Percentiles rank a stretch among this genome's conserved stretches.
Evolutionary conservation across 2,329 filamentous ascomycete species (phyloP).

Genomic region (Albifimbria verrucaria): DNA sequence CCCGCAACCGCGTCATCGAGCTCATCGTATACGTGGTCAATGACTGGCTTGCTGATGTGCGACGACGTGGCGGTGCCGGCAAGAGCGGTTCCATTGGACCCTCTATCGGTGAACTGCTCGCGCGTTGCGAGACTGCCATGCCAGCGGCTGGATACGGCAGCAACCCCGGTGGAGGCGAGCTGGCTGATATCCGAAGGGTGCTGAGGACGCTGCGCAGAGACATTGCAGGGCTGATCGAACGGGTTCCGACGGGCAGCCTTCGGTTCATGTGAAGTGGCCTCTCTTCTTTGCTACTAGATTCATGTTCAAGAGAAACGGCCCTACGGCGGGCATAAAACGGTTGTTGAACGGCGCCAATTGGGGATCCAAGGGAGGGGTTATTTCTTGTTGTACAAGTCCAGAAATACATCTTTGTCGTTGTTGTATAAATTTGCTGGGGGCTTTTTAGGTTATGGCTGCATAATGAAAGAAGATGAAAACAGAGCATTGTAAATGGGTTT

Average conservation of each 20-base stretch:
- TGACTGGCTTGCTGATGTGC: slow-evolving; percentile 47
- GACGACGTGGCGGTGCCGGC: slow-evolving; percentile 40
- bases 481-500: background rate
- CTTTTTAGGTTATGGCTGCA: slow-evolving; percentile 12
- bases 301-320: too few species aligned
- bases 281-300: too few species aligned
- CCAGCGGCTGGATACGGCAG: slow-evolving; percentile 33
- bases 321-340: too few species aligned
- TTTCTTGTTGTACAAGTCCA: slow-evolving; percentile 20
- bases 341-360: slow-evolving; percentile 25
- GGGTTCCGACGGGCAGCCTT: slow-evolving; percentile 38
- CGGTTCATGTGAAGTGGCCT: slow-evolving; percentile 46
- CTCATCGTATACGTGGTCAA: slow-evolving; percentile 49
- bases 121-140: slow-evolving; percentile 45
- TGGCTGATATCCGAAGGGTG: slow-evolving; percentile 39
- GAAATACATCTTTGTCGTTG: slow-evolving; percentile 1
- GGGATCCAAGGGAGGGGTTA: slow-evolving; percentile 14
- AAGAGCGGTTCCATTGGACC: slow-evolving; percentile 36
- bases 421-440: slow-evolving; percentile 23
- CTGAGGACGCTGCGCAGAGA: slow-evolving; percentile 41
- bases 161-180: slow-evolving; percentile 44
- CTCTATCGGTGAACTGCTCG: slow-evolving; percentile 48
- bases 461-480: slow-evolving; percentile 16
- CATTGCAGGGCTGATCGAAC: slow-evolving; percentile 40
- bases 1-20: slow-evolving; percentile 49